Evolutionary conservation across 108 stramenopile species (phyloP), one percentile per base, ranked within the genome.

Genomic region (Cyclotella sp.): DNA sequence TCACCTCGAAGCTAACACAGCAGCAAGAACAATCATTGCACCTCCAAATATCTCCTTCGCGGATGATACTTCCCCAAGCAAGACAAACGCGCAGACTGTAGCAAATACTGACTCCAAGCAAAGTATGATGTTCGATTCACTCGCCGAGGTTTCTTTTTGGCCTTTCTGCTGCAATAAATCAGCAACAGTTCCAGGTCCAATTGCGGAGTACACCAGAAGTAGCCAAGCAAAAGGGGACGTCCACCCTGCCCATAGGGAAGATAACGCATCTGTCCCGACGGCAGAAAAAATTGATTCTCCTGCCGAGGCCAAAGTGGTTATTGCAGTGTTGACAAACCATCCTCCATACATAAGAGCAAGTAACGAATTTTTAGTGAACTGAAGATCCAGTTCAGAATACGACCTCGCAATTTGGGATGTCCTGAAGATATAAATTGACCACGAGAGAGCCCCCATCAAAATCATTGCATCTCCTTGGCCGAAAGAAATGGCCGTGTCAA

Each of bases 121-220:
- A 18, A 90, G 68, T 24, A 88, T 75, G n/a, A 90, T 78, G 63
- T 90, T 90, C 14, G 89, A 85, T 64, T 88, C 89, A 39, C 84
- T 82, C 5, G 89, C 82, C 0, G 84, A 73, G 13, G 75, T 73
- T 41, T 84, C 68, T 63, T 83, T 77, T 63, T 88, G 89, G 16
- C 82, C 87, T 21, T 77, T 74, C 70, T 90, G 89, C 55, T 90
- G 89, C 47, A 88, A 45, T 12, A 90, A 49, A 71, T 90, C 89
- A 6, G 89, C 89, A 42, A 88, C 58, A 13, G 78, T 84, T 15
- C 89, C 89, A 0, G 89, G 89, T 60, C 85, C 87, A 42, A 87
- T 28, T n/a, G 89, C 89, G 26, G 78, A 79, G 57, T 85, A 90
- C 4, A 76, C 43, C 11, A 90, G 41, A 0, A 86, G 75, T 15